These are phyloP conservation scores for Rhodotorula toruloides DNA, from an alignment of 768 basidiomycete genomes.

Conservation along the genomic window DNA sequence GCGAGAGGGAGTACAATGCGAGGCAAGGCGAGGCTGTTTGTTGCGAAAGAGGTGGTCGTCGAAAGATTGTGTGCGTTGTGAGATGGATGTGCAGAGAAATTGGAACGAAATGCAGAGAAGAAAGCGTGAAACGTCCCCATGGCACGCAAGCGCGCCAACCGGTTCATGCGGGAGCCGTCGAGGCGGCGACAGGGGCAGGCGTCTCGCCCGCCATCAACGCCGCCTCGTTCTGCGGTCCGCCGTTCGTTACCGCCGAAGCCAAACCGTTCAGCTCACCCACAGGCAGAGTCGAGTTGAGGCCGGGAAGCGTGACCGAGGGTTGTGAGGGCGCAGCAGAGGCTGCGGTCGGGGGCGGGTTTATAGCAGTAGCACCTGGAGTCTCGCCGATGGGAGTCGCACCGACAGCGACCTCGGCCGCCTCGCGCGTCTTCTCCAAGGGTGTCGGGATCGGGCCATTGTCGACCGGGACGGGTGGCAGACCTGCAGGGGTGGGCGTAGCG, in stretches of 20 bases:
- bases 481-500: slow-evolving; percentile 6
- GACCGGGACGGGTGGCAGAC: not conserved
- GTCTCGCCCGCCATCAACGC: slow-evolving; percentile 30
- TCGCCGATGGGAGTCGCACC: not conserved
- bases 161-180: not conserved
- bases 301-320: slow-evolving; percentile 16
- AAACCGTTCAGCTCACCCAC: slow-evolving; percentile 24
- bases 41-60: no score
- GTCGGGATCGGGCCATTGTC: not conserved
- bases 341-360: not conserved
- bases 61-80: no score
- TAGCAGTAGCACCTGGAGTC: not conserved
- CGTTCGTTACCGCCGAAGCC: slow-evolving; percentile 22
- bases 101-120: not conserved
- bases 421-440: slow-evolving; percentile 7
- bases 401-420: slow-evolving; percentile 1
- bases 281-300: slow-evolving; percentile 10
- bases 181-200: slow-evolving; percentile 10
- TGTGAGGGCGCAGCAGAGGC: not conserved
- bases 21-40: not conserved
- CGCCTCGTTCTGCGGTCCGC: slow-evolving; percentile 23
- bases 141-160: no score
- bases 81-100: not conserved
- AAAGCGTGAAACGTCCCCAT: not conserved
- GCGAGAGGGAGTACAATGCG: not conserved